These are phyloP conservation scores for Russula sp. DNA, from an alignment of 768 basidiomycete species.

Conservation along the genomic window DNA sequence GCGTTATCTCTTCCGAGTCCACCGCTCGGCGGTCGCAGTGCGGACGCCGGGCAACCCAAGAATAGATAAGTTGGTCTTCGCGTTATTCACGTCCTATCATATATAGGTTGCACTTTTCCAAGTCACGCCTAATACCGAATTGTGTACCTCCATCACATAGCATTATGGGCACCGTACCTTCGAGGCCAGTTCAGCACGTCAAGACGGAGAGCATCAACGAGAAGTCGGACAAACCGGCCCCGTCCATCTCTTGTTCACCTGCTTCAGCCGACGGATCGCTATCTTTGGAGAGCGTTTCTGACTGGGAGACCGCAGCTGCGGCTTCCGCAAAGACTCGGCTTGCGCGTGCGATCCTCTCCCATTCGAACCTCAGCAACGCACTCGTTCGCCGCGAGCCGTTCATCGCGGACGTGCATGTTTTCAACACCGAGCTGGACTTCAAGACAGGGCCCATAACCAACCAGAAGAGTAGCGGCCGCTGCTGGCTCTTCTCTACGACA, in stretches of 20 bases:
- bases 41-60: background rate
- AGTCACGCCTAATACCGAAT: background rate
- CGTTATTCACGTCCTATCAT: background rate
- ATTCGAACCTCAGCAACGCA: constrained; percentile 57
- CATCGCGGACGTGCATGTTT: constrained; percentile 67
- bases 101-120: too few species aligned
- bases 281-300: constrained; percentile 47
- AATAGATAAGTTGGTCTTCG: background rate
- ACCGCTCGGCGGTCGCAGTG: too few species aligned
- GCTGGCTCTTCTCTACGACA: constrained; percentile 94
- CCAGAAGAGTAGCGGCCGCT: constrained; percentile 85
- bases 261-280: constrained; percentile 57
- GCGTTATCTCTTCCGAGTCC: too few species aligned
- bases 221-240: constrained; percentile 21
- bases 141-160: background rate
- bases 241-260: constrained; percentile 27
- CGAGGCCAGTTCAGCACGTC: constrained; percentile 28
- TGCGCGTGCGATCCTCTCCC: constrained; percentile 69
- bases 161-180: constrained; percentile 35
- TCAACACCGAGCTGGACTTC: constrained; percentile 75
- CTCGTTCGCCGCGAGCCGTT: constrained; percentile 57
- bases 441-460: constrained; percentile 80
- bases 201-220: constrained; percentile 22
- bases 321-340: constrained; percentile 59
- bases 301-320: constrained; percentile 60